A percentile compares a stretch with the other conserved stretches of the same genome.
Evolutionary conservation across 176 grass and related monocot genomes (phyloP).

Genomic region (Musa itinerans): DNA sequence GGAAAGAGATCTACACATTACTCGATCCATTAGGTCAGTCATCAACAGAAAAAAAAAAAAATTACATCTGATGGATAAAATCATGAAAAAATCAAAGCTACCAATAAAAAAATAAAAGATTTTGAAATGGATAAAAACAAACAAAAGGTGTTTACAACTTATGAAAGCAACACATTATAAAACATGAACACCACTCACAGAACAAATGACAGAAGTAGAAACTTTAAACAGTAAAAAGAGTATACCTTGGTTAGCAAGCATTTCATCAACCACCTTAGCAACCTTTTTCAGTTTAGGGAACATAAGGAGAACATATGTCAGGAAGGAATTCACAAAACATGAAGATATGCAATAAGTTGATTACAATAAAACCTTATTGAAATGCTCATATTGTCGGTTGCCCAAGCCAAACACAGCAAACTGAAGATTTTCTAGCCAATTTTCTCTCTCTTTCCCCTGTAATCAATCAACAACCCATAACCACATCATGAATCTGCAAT

Average conservation of each 20-base stretch:
- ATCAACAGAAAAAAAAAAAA: too few relatives aligned
- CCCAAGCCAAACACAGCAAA: constrained; percentile 92
- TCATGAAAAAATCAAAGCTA: too few relatives aligned
- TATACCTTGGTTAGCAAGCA: constrained; percentile 66
- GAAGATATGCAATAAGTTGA: neutral
- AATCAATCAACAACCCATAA: constrained; percentile 10
- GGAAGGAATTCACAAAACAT: neutral
- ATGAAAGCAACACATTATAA: neutral
- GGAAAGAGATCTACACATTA: too few relatives aligned
- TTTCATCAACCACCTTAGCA: constrained; percentile 63
- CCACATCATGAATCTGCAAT: neutral
- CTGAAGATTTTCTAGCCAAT: constrained; percentile 47
- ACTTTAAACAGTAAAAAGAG: neutral
- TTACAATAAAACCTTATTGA: constrained; percentile 59
- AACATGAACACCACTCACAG: too few relatives aligned
- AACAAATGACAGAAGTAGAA: neutral
- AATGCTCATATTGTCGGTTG: constrained; percentile 91
- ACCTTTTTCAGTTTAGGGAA: constrained; percentile 32
- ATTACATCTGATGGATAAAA: too few relatives aligned
- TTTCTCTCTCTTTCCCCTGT: constrained; percentile 63
- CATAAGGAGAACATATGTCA: neutral
- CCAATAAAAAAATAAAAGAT: too few relatives aligned
- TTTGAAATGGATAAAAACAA: too few relatives aligned
- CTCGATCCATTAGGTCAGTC: too few relatives aligned
- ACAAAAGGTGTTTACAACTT: too few relatives aligned